These are phyloP conservation scores for Arthrobotrys pseudoclavata DNA, from an alignment of 2,329 filamentous ascomycete genomes.

Conservation along the genomic window DNA sequence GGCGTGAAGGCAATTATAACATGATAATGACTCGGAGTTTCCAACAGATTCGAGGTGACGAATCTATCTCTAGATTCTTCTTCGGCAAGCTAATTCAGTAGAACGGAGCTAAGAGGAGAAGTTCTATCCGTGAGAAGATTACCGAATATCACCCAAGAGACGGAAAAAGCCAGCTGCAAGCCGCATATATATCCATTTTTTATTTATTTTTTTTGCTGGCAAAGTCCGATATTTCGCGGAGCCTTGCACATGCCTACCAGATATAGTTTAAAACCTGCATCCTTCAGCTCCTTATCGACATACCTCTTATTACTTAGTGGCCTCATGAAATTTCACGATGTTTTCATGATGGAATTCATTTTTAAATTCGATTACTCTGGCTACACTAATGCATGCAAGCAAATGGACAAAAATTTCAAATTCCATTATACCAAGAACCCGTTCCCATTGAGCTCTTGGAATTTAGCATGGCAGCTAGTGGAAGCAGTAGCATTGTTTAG, in stretches of 20 bases:
- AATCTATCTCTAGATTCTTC: background rate
- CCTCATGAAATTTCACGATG: background rate
- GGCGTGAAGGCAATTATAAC: background rate
- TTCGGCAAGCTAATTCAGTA: background rate
- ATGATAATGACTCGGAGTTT: background rate
- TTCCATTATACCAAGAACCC: background rate
- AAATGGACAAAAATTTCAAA: background rate
- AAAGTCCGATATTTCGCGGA: constrained; percentile 13
- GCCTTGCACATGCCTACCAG: background rate
- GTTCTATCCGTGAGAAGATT: constrained; percentile 11
- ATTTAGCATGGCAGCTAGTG: background rate
- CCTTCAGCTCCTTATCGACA: background rate
- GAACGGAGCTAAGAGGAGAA: background rate
- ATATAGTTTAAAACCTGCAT: constrained; percentile 1
- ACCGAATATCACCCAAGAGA: constrained; percentile 1
- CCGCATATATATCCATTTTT: background rate
- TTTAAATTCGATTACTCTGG: background rate
- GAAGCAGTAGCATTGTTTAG: background rate
- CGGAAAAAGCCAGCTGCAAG: background rate
- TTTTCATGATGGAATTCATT: background rate
- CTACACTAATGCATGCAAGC: background rate
- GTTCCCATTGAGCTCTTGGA: constrained; percentile 4
- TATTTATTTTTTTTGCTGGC: constrained; percentile 1
- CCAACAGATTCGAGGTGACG: background rate
- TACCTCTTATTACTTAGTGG: constrained; percentile 2